A percentile compares a stretch with the other conserved stretches of the same genome.
Conservation (phyloP, 1,139 yeast species). For the Zygosaccharomyces sapae region DNA sequence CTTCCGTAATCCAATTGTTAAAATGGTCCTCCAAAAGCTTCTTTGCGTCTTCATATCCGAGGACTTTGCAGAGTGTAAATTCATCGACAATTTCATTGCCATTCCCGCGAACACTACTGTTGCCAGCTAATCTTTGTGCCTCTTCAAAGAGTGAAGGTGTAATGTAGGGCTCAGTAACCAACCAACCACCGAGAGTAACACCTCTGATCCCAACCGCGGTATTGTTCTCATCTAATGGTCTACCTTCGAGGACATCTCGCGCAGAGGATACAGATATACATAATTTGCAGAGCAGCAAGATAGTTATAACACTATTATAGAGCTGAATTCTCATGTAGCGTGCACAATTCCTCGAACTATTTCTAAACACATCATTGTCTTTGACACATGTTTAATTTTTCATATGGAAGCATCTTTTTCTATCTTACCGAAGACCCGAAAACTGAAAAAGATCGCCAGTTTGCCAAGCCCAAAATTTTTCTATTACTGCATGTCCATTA, state of each 20-base stretch:
- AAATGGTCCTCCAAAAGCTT: slow-evolving; percentile 47
- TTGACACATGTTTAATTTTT: background rate
- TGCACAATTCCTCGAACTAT: background rate
- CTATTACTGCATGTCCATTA: background rate
- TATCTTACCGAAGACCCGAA: slow-evolving; percentile 1
- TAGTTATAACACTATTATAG: background rate
- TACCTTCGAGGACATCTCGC: no score
- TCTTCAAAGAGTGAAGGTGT: slow-evolving; percentile 50
- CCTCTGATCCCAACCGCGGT: slow-evolving; percentile 37
- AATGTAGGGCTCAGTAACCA: slow-evolving; percentile 61
- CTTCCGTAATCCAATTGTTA: slow-evolving; percentile 51
- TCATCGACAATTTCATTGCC: slow-evolving; percentile 64
- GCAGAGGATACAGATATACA: background rate
- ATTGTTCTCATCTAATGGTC: background rate
- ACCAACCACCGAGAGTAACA: slow-evolving; percentile 63
- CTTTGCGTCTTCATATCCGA: slow-evolving; percentile 47
- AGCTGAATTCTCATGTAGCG: background rate
- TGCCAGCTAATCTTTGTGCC: slow-evolving; percentile 16
- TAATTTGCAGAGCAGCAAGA: background rate
- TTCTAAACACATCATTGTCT: background rate
- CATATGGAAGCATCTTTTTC: background rate
- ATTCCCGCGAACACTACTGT: no score
- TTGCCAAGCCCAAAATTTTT: slow-evolving; percentile 4
- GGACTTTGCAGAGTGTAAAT: slow-evolving; percentile 46
- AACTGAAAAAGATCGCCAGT: background rate